Percentiles rank a stretch among this genome's conserved stretches.
Conservation (phyloP, 2,329 filamentous ascomycete genomes). For the Dryadomyces sulphureus region DNA sequence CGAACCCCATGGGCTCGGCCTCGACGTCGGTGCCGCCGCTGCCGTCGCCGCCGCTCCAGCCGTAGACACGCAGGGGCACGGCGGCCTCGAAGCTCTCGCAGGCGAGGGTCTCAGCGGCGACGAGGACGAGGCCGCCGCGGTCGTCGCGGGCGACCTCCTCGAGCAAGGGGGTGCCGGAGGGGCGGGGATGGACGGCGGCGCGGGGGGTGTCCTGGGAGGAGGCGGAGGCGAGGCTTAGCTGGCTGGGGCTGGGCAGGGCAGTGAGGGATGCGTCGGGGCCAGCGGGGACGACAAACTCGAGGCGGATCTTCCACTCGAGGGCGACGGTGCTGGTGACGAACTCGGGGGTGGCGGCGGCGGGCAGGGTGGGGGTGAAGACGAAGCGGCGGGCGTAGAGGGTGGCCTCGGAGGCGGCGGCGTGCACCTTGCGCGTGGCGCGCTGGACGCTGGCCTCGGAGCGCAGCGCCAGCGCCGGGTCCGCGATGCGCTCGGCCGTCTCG, state of each 20-base stretch:
- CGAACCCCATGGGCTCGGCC: neutral
- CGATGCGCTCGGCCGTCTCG: slow-evolving; percentile 75
- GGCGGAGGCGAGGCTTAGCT: neutral
- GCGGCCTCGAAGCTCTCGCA: slow-evolving; percentile 87
- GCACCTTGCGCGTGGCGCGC: slow-evolving; percentile 69
- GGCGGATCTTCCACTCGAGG: slow-evolving; percentile 73
- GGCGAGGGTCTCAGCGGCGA: slow-evolving; percentile 60
- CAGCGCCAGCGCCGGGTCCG: slow-evolving; percentile 67
- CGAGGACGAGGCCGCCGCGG: slow-evolving; percentile 55
- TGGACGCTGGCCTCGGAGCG: slow-evolving; percentile 76
- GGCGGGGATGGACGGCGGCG: neutral
- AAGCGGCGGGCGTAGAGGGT: slow-evolving; percentile 67
- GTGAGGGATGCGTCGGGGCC: neutral
- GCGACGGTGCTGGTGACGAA: slow-evolving; percentile 83
- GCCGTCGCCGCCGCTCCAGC: slow-evolving; percentile 29
- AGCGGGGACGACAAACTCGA: slow-evolving; percentile 77
- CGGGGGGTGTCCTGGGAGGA: neutral
- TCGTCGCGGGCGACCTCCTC: slow-evolving; percentile 72
- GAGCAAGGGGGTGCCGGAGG: slow-evolving; percentile 33
- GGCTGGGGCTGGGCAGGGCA: neutral
- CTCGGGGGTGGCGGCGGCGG: slow-evolving; percentile 69
- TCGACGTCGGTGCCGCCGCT: neutral
- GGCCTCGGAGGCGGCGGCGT: slow-evolving; percentile 66
- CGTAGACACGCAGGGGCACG: slow-evolving; percentile 72
- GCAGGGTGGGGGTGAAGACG: slow-evolving; percentile 72